These are phyloP conservation scores for Wickerhamiella australiensis DNA, from an alignment of 805 yeast species.

Conservation along the genomic window DNA sequence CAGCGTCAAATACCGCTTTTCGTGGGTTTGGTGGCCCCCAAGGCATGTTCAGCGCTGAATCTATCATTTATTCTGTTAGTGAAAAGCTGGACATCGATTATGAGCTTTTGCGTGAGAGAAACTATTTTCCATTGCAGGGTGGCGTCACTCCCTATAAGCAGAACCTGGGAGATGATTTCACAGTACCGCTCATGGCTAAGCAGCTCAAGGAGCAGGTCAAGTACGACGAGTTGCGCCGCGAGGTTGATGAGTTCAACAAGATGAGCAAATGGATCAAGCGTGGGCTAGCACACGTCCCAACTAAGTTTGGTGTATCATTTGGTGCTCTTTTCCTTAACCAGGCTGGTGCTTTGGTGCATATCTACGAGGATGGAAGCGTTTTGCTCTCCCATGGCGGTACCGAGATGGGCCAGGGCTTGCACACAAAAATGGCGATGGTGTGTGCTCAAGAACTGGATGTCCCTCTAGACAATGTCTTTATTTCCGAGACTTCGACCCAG, in stretches of 20 bases:
- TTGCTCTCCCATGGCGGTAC: conserved; percentile 39
- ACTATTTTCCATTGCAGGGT: conserved; percentile 28
- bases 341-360: conserved; percentile 38
- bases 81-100: conserved; percentile 33
- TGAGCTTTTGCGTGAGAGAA: conserved; percentile 31
- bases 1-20: conserved; percentile 39
- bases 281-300: conserved; percentile 38
- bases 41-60: conserved; percentile 37
- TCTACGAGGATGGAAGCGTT: conserved; percentile 38
- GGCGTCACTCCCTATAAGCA: conserved; percentile 34
- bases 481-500: conserved; percentile 38
- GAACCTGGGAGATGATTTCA: conserved; percentile 32
- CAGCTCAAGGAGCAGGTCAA: conserved; percentile 30
- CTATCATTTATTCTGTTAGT: conserved; percentile 32
- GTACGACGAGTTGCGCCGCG: conserved; percentile 28
- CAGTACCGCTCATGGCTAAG: conserved; percentile 30
- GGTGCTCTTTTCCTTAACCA: conserved; percentile 37
- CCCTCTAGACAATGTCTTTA: conserved; percentile 33
- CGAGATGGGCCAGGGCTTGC: conserved; percentile 40
- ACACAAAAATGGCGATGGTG: conserved; percentile 39
- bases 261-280: conserved; percentile 36
- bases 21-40: conserved; percentile 43
- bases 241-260: conserved; percentile 33
- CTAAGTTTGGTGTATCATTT: conserved; percentile 38
- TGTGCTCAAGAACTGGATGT: conserved; percentile 35